A percentile compares a stretch with the other conserved stretches of the same genome.
These are phyloP conservation scores for Ophiostoma novo-ulmi DNA, from an alignment of 2,329 filamentous ascomycete genomes.

Conservation along the genomic window DNA sequence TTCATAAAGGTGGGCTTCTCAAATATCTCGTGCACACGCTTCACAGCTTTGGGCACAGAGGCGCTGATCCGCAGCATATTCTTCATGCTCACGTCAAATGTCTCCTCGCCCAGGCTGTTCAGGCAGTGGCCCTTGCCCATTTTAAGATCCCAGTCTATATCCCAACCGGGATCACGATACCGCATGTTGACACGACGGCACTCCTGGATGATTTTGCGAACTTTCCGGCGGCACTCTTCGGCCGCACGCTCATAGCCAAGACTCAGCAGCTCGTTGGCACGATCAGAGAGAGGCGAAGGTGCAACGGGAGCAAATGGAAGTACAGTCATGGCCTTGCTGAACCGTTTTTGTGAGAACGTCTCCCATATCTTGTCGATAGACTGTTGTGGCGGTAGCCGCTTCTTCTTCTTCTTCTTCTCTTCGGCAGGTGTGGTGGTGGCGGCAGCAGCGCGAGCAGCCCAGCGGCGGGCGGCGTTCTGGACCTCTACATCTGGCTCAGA, in stretches of 20 bases:
- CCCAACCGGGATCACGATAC: constrained; percentile 63
- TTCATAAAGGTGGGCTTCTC: constrained; percentile 65
- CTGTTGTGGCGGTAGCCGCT: constrained; percentile 57
- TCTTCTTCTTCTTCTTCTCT: constrained; percentile 53
- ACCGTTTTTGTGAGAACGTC: constrained; percentile 54
- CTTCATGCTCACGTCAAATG: constrained; percentile 44
- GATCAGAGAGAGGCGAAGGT: constrained; percentile 46
- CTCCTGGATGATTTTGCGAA: constrained; percentile 55
- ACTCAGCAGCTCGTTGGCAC: constrained; percentile 55
- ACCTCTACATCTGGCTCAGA: constrained; percentile 24
- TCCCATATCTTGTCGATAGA: constrained; percentile 64
- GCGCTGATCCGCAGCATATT: constrained; percentile 44
- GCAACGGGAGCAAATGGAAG: constrained; percentile 59
- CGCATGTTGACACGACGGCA: constrained; percentile 73
- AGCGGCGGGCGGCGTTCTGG: constrained; percentile 16
- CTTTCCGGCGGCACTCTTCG: constrained; percentile 59
- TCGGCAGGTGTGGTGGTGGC: constrained; percentile 5
- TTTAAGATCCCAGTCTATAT: constrained; percentile 63
- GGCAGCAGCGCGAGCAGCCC: constrained; percentile 12
- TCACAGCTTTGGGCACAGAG: constrained; percentile 65
- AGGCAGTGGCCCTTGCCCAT: constrained; percentile 54
- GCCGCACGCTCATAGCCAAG: constrained; percentile 59
- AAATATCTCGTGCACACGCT: constrained; percentile 68
- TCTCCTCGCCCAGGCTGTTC: constrained; percentile 48
- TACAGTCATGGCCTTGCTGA: constrained; percentile 60